These are phyloP conservation scores for Penicillium polonicum DNA, from an alignment of 2,329 filamentous ascomycete genomes.

Conservation along the genomic window DNA sequence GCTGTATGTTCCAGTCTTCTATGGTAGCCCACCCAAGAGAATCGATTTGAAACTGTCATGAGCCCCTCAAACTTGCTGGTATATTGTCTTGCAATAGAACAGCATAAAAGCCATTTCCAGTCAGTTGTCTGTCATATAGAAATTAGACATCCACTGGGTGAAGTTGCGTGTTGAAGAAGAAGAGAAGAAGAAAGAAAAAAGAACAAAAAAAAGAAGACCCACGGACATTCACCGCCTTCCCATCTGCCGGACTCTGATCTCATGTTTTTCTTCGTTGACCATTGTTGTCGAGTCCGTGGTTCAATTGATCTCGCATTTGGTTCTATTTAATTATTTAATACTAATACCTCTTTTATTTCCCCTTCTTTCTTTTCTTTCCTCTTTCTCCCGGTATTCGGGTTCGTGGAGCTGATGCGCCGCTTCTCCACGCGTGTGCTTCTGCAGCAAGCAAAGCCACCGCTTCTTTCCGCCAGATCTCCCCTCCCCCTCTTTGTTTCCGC, in stretches of 20 bases:
- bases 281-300: constrained; percentile 20
- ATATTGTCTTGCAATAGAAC: constrained; percentile 41
- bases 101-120: constrained; percentile 21
- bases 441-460: constrained; percentile 38
- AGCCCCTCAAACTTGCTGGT: constrained; percentile 50
- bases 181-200: constrained; percentile 16
- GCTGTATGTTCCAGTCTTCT: constrained; percentile 45
- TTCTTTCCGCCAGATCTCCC: constrained; percentile 31
- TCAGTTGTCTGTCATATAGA: constrained; percentile 29
- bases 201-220: constrained; percentile 16
- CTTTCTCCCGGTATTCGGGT: constrained; percentile 13
- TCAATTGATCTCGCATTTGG: constrained; percentile 16
- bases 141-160: constrained; percentile 30
- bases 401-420: constrained; percentile 32
- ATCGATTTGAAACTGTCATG: constrained; percentile 32
- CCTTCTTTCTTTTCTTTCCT: background rate
- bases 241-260: constrained; percentile 16
- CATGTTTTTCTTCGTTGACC: constrained; percentile 14
- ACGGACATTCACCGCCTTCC: constrained; percentile 15
- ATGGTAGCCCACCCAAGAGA: constrained; percentile 47
- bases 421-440: constrained; percentile 38
- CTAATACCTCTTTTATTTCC: constrained; percentile 9
- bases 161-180: constrained; percentile 32
- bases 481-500: constrained; percentile 28
- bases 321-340: constrained; percentile 18